Evolutionary conservation across 306 rosid genomes (phyloP).

Genomic region (Rosa chinensis): DNA sequence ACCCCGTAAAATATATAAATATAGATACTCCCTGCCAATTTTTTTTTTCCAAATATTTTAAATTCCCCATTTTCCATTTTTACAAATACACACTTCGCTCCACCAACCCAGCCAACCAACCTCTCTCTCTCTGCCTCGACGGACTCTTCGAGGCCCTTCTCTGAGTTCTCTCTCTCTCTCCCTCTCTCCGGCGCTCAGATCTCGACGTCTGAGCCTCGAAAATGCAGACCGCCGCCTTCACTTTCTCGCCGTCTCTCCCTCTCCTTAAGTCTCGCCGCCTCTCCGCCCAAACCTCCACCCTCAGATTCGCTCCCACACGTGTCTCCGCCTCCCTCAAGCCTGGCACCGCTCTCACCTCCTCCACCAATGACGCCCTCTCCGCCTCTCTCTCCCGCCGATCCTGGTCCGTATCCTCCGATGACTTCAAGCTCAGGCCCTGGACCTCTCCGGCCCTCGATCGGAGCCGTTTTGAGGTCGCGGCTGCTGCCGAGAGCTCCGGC

Average conservation of each 20-base stretch:
- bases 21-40: not conserved
- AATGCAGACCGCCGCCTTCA: constrained; percentile 69
- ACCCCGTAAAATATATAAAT: not conserved
- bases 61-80: constrained; percentile 3
- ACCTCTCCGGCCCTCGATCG: constrained; percentile 28
- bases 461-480: constrained; percentile 43
- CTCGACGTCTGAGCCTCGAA: constrained; percentile 17
- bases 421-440: constrained; percentile 55
- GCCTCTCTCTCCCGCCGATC: constrained; percentile 53
- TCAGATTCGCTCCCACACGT: constrained; percentile 31
- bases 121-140: constrained; percentile 22
- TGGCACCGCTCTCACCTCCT: constrained; percentile 22
- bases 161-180: not conserved
- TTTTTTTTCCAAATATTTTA: not conserved
- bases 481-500: constrained; percentile 51
- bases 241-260: constrained; percentile 32
- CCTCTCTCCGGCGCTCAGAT: constrained; percentile 15
- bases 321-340: constrained; percentile 30
- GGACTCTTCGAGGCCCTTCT: constrained; percentile 40
- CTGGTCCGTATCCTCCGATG: constrained; percentile 47
- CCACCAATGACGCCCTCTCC: constrained; percentile 31
- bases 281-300: not conserved
- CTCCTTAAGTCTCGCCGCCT: constrained; percentile 29
- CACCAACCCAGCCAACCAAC: constrained; percentile 21
- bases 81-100: not conserved